Evolutionary conservation across 768 basidiomycete genomes (phyloP).

Genomic region (Russula lepida): DNA sequence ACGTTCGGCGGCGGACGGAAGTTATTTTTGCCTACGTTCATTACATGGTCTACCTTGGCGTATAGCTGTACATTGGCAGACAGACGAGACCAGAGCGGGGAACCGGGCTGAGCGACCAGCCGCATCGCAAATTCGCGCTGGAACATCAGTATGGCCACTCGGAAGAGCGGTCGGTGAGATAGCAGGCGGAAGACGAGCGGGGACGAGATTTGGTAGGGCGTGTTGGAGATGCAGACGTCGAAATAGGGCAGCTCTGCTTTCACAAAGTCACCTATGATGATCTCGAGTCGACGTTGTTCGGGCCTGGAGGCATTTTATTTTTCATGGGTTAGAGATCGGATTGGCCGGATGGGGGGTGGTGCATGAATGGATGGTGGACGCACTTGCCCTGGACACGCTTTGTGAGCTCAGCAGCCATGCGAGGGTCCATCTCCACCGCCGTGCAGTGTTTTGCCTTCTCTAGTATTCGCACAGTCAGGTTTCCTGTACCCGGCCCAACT

Average conservation of each 20-base stretch:
- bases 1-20: slow-evolving; percentile 95
- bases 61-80: slow-evolving; percentile 97
- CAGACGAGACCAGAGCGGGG: slow-evolving; percentile 84
- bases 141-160: slow-evolving; percentile 97
- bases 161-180: slow-evolving; percentile 90
- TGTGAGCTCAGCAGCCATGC: slow-evolving; percentile 96
- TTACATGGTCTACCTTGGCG: slow-evolving; percentile 90
- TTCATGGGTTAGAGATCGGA: background rate
- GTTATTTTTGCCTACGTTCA: slow-evolving; percentile 95
- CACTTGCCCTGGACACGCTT: slow-evolving; percentile 98
- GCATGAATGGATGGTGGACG: slow-evolving; percentile 30
- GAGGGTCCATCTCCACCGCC: slow-evolving; percentile 95
- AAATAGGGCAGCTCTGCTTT: slow-evolving; percentile 98
- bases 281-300: slow-evolving; percentile 89
- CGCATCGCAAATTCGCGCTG: slow-evolving; percentile 97
- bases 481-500: slow-evolving; percentile 96
- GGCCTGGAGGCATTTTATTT: slow-evolving; percentile 47
- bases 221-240: slow-evolving; percentile 98
- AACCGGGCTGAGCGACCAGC: slow-evolving; percentile 76
- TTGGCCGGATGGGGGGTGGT: background rate
- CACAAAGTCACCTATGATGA: slow-evolving; percentile 96
- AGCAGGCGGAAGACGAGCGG: slow-evolving; percentile 94
- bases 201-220: slow-evolving; percentile 98
- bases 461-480: slow-evolving; percentile 87
- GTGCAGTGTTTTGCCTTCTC: slow-evolving; percentile 90